A percentile compares a stretch with the other conserved stretches of the same genome.
Evolutionary conservation across 2,329 filamentous ascomycete species (phyloP).

Genomic region (Aureobasidium uvarum): DNA sequence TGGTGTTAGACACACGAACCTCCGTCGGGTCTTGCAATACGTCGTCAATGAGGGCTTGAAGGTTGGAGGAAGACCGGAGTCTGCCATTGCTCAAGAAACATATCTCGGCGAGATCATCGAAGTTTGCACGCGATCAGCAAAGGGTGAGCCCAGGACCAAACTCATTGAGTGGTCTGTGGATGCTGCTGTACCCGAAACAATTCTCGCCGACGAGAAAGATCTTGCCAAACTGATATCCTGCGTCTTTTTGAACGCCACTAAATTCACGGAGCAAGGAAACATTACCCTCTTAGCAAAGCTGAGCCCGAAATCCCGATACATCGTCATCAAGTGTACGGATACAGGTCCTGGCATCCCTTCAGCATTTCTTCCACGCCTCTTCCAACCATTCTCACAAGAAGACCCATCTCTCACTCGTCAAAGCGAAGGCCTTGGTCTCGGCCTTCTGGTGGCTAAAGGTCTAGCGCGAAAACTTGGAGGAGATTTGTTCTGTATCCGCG

Average conservation of each 20-base stretch:
- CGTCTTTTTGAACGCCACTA: slow-evolving; percentile 65
- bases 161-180: slow-evolving; percentile 53
- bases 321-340: slow-evolving; percentile 63
- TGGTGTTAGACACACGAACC: slow-evolving; percentile 48
- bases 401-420: slow-evolving; percentile 66
- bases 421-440: slow-evolving; percentile 67
- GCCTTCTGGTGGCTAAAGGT: slow-evolving; percentile 69
- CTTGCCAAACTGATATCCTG: slow-evolving; percentile 63
- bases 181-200: slow-evolving; percentile 52
- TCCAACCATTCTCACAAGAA: slow-evolving; percentile 68
- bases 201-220: slow-evolving; percentile 62
- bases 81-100: slow-evolving; percentile 49
- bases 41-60: slow-evolving; percentile 55
- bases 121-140: slow-evolving; percentile 46
- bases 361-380: slow-evolving; percentile 64
- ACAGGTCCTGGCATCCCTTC: slow-evolving; percentile 67
- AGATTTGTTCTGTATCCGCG: slow-evolving; percentile 63
- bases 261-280: slow-evolving; percentile 63
- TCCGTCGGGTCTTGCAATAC: slow-evolving; percentile 52
- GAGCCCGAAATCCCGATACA: slow-evolving; percentile 51
- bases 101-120: slow-evolving; percentile 51
- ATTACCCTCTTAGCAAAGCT: slow-evolving; percentile 58
- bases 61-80: slow-evolving; percentile 54
- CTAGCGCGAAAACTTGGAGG: slow-evolving; percentile 67
- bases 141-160: slow-evolving; percentile 47